Evolutionary conservation across 352 stramenopile species (phyloP).

Genomic region (Phytophthora fragariaefolia): DNA sequence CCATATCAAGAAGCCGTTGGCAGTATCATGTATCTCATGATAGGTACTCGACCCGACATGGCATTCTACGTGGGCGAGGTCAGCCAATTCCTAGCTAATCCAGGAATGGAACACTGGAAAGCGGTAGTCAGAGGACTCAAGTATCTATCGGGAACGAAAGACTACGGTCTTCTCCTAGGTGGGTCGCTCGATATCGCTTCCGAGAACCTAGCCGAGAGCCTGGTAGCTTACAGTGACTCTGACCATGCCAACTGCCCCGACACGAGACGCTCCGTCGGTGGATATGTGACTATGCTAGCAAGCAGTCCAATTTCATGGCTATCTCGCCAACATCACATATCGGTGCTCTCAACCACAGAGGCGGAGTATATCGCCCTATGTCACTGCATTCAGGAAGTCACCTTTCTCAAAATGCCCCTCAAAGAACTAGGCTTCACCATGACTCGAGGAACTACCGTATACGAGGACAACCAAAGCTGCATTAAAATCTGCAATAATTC

Average conservation of each 20-base stretch:
- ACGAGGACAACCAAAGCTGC: conserved; percentile 4
- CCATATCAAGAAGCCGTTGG: conserved; percentile 19
- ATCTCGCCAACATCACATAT: conserved; percentile 10
- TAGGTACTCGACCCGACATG: conserved; percentile 16
- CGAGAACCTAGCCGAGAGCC: conserved; percentile 4
- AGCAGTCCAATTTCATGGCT: conserved; percentile 13
- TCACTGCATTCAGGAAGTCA: background rate
- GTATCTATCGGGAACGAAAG: conserved; percentile 18
- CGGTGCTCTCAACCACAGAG: conserved; percentile 2
- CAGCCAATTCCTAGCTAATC: conserved; percentile 27
- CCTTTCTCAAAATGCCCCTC: background rate
- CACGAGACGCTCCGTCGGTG: too few relatives aligned
- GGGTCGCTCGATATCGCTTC: background rate
- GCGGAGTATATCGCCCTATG: conserved; percentile 2
- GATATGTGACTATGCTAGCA: too few relatives aligned
- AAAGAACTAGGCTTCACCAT: background rate
- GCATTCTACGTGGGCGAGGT: conserved; percentile 27
- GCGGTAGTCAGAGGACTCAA: conserved; percentile 16
- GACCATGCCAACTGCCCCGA: too few relatives aligned
- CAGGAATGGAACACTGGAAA: conserved; percentile 27
- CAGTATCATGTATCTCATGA: conserved; percentile 29
- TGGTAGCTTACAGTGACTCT: conserved; percentile 9
- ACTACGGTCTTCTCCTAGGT: too few relatives aligned
- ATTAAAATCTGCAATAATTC: conserved; percentile 38
- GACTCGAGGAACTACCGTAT: background rate